Conservation (phyloP, 108 stramenopile genomes). For the Conticribra guillardii region DNA sequence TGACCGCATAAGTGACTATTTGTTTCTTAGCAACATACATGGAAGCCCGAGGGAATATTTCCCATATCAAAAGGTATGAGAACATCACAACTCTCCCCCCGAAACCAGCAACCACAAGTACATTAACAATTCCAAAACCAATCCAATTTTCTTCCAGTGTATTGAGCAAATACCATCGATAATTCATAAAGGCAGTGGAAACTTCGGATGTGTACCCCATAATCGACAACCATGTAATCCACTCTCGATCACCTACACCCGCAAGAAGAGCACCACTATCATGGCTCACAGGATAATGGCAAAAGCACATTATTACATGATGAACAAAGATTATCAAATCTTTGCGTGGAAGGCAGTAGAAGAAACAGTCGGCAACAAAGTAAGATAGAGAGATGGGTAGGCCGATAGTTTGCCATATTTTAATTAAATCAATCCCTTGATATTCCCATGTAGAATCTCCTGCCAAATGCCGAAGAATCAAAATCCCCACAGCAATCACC, state of each 20-base stretch:
- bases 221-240: slow-evolving; percentile 45
- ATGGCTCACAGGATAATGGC: slow-evolving; percentile 46
- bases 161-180: slow-evolving; percentile 51
- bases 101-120: slow-evolving; percentile 32
- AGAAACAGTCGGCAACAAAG: slow-evolving; percentile 35
- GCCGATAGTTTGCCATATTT: slow-evolving; percentile 46
- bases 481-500: slow-evolving; percentile 29
- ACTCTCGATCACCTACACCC: slow-evolving; percentile 33
- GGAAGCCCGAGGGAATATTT: slow-evolving; percentile 33
- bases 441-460: slow-evolving; percentile 16
- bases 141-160: slow-evolving; percentile 50
- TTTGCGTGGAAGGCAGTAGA: slow-evolving; percentile 46
- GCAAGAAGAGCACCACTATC: slow-evolving; percentile 17
- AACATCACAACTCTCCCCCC: slow-evolving; percentile 38
- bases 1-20: slow-evolving; percentile 34
- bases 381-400: slow-evolving; percentile 49
- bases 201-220: slow-evolving; percentile 50
- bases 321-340: slow-evolving; percentile 43
- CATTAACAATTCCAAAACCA: slow-evolving; percentile 47
- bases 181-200: slow-evolving; percentile 50
- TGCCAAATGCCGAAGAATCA: slow-evolving; percentile 14
- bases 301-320: slow-evolving; percentile 49
- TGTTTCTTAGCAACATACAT: slow-evolving; percentile 34
- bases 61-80: slow-evolving; percentile 31
- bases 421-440: slow-evolving; percentile 25